These are phyloP conservation scores for Mucor sp. DNA, from an alignment of 371 early-diverging fungal genomes.

Conservation along the genomic window DNA sequence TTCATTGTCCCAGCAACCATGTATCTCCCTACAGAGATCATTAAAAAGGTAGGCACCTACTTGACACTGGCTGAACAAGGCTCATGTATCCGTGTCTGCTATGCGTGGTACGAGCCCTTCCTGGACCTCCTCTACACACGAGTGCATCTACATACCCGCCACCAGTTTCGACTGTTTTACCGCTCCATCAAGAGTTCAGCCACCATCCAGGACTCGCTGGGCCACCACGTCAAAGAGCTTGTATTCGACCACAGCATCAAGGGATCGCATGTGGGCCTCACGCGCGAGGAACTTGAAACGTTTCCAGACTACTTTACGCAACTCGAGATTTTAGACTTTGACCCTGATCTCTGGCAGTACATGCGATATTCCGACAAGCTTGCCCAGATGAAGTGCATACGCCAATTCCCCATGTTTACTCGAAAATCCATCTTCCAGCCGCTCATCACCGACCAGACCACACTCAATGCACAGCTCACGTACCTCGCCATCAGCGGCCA, in stretches of 20 bases:
- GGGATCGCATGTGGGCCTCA: conserved; percentile 12
- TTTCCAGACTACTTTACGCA: conserved; percentile 18
- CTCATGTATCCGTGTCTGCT: conserved; percentile 27
- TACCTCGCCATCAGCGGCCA: conserved; percentile 22
- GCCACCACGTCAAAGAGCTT: conserved; percentile 17
- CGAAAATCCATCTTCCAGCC: conserved; percentile 7
- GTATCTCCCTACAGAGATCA: conserved; percentile 27
- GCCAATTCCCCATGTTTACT: conserved; percentile 14
- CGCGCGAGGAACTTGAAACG: conserved; percentile 28
- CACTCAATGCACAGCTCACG: conserved; percentile 14
- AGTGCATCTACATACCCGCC: conserved; percentile 18
- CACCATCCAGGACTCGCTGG: conserved; percentile 16
- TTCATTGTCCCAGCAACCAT: conserved; percentile 3
- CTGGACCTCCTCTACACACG: conserved; percentile 21
- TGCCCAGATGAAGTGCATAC: conserved; percentile 1
- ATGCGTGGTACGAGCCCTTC: conserved; percentile 26
- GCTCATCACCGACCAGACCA: background rate
- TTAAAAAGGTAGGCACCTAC: conserved; percentile 27
- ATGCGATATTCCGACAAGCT: conserved; percentile 15
- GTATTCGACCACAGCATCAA: background rate
- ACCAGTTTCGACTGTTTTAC: conserved; percentile 27
- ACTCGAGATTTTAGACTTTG: conserved; percentile 20
- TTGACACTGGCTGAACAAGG: conserved; percentile 23
- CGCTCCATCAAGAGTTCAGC: conserved; percentile 16
- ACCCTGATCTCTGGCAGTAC: conserved; percentile 28